Conservation (phyloP, 2,329 filamentous ascomycete genomes). For the Metarhizium guizhouense region DNA sequence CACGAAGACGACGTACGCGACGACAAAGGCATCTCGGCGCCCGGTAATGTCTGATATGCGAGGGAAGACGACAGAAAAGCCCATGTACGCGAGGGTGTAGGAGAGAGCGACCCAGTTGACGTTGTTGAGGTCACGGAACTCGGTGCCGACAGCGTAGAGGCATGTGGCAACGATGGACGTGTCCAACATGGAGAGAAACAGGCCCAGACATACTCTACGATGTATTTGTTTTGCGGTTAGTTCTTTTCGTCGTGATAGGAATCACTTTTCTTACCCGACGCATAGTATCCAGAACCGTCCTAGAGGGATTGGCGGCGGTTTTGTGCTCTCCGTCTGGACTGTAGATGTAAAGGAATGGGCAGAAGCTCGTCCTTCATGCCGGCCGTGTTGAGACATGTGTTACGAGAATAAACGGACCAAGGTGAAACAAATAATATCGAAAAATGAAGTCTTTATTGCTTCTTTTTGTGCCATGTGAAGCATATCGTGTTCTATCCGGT, state of each 20-base stretch:
- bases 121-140: constrained; percentile 35
- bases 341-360: not conserved
- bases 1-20: constrained; percentile 44
- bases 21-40: constrained; percentile 40
- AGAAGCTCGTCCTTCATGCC: not conserved
- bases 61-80: constrained; percentile 47
- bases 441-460: not conserved
- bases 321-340: not conserved
- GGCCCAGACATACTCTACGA: constrained; percentile 37
- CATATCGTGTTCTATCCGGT: too few species aligned
- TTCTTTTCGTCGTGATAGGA: not conserved
- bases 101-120: constrained; percentile 48
- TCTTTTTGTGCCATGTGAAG: too few species aligned
- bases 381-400: not conserved
- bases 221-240: not conserved
- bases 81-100: constrained; percentile 48
- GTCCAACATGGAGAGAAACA: constrained; percentile 51
- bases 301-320: not conserved
- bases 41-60: constrained; percentile 46
- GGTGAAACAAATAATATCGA: not conserved
- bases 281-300: not conserved
- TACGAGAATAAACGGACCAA: not conserved
- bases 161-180: constrained; percentile 52
- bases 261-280: not conserved
- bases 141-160: constrained; percentile 43